Evolutionary conservation across 202 grass and related monocot species (phyloP).

Genomic region (Elaeis oleifera): DNA sequence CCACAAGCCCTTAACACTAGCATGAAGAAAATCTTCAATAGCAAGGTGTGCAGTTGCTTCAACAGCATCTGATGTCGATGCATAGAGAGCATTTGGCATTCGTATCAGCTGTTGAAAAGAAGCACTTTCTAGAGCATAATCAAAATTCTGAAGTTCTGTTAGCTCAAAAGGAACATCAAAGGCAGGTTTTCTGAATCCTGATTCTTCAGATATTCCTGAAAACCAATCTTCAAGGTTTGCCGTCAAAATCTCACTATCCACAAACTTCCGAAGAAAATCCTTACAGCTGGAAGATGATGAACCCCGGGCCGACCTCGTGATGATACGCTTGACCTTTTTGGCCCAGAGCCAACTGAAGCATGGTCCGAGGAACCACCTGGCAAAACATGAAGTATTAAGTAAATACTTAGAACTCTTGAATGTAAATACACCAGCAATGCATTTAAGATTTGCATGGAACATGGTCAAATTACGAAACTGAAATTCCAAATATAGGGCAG

Average conservation of each 20-base stretch:
- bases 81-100: conserved; percentile 90
- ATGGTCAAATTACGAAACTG: too few species aligned
- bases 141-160: conserved; percentile 71
- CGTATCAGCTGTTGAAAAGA: conserved; percentile 84
- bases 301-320: conserved; percentile 30
- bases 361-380: conserved; percentile 62
- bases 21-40: conserved; percentile 91
- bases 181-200: conserved; percentile 38
- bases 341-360: conserved; percentile 46
- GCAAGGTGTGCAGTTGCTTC: conserved; percentile 89
- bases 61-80: conserved; percentile 64
- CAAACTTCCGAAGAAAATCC: conserved; percentile 89
- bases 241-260: conserved; percentile 81
- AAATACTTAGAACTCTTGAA: too few species aligned
- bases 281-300: conserved; percentile 70
- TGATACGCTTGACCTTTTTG: conserved; percentile 41
- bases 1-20: conserved; percentile 82
- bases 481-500: too few species aligned
- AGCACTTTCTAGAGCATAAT: conserved; percentile 85
- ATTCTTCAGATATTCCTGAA: conserved; percentile 47
- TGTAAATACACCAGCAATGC: too few species aligned
- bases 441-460: too few species aligned
- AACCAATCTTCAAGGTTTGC: conserved; percentile 83
- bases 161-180: conserved; percentile 77
- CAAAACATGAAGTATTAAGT: not conserved